These are phyloP conservation scores for Pezizomycotina sp. DNA, from an alignment of 2,329 filamentous ascomycete genomes.

Conservation along the genomic window DNA sequence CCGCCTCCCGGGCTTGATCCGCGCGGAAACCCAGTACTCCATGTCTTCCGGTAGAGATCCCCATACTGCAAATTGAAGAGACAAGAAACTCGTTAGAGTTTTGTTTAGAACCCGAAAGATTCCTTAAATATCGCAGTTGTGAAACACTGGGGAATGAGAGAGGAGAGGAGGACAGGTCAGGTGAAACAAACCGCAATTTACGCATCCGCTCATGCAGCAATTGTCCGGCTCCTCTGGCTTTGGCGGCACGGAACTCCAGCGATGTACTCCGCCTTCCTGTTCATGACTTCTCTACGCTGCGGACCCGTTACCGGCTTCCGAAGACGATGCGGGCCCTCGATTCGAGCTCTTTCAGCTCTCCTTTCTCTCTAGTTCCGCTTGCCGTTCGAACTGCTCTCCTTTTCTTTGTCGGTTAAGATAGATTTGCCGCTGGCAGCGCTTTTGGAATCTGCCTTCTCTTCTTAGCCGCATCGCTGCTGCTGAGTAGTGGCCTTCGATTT, in stretches of 20 bases:
- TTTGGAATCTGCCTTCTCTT: background rate
- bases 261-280: conserved; percentile 45
- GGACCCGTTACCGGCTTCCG: conserved; percentile 62
- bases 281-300: conserved; percentile 46
- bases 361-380: too few relatives aligned
- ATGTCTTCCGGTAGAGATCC: conserved; percentile 62
- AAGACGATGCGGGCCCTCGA: conserved; percentile 52
- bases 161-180: background rate
- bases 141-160: background rate
- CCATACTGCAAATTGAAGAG: conserved; percentile 6
- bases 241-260: conserved; percentile 70
- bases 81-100: too few relatives aligned
- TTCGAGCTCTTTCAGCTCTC: conserved; percentile 5
- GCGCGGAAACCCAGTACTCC: conserved; percentile 64
- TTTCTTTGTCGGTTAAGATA: too few relatives aligned
- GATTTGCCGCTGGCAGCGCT: too few relatives aligned
- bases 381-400: too few relatives aligned
- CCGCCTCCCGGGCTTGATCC: conserved; percentile 44
- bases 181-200: conserved; percentile 90
- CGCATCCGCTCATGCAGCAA: conserved; percentile 97
- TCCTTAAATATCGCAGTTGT: conserved; percentile 26
- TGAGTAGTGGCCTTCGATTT: background rate
- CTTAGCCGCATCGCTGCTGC: conserved; percentile 1
- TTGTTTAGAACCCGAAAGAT: background rate
- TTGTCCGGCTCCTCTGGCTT: conserved; percentile 83